Percentiles rank a stretch among this genome's conserved stretches.
These are phyloP conservation scores for Penicillium fuscoglaucum DNA, from an alignment of 2,329 filamentous ascomycete species.

Conservation along the genomic window DNA sequence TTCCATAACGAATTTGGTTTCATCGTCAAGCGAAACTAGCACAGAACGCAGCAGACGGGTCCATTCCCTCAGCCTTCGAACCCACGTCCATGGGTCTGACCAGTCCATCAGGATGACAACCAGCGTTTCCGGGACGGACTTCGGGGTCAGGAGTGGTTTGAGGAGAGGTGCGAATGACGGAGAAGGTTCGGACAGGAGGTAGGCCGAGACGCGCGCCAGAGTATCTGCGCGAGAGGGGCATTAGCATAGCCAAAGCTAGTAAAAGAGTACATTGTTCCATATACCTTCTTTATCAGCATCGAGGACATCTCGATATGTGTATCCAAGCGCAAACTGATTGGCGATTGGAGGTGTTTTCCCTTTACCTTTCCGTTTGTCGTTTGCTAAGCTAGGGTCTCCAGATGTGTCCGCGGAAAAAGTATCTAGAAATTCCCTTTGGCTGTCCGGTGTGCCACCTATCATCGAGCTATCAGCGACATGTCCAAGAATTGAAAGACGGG, in stretches of 20 bases:
- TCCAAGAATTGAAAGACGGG: conserved; percentile 3
- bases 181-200: conserved; percentile 83
- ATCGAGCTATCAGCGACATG: conserved; percentile 23
- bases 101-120: conserved; percentile 93
- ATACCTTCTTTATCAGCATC: conserved; percentile 90
- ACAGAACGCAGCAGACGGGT: conserved; percentile 78
- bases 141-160: conserved; percentile 77
- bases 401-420: conserved; percentile 48
- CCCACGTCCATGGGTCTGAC: conserved; percentile 90
- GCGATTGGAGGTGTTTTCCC: conserved; percentile 73
- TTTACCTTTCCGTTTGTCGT: conserved; percentile 53
- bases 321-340: conserved; percentile 88
- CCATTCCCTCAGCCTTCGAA: conserved; percentile 86
- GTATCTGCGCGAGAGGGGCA: conserved; percentile 60
- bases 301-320: conserved; percentile 92
- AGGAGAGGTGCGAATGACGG: conserved; percentile 79
- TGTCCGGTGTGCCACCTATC: conserved; percentile 75
- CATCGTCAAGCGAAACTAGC: conserved; percentile 69
- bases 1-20: conserved; percentile 80
- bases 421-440: conserved; percentile 81
- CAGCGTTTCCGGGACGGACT: conserved; percentile 81
- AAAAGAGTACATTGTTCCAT: conserved; percentile 14
- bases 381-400: conserved; percentile 40
- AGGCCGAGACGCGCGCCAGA: conserved; percentile 82
- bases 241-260: conserved; percentile 4